A percentile compares a stretch with the other conserved stretches of the same genome.
phyloP scores from a whole-genome alignment of 495 filamentous ascomycete species.

The Coniosporium apollinis region DNA sequence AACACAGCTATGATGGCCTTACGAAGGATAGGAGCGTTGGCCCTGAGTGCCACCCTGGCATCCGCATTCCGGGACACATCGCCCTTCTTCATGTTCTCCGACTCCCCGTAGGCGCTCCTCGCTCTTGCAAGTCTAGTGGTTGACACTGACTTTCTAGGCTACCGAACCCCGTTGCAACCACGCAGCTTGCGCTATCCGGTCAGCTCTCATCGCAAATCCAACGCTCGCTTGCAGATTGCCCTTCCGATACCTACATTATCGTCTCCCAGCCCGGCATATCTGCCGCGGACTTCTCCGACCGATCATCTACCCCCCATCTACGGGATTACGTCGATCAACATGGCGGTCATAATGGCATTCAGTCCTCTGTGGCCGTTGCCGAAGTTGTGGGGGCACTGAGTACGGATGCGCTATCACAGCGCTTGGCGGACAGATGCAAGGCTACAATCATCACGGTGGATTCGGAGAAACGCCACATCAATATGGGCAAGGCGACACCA shows the following conservation, averaged over 20 bases:
- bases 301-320: conserved; percentile 42
- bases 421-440: conserved; percentile 9
- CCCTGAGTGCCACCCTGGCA: conserved; percentile 40
- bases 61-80: conserved; percentile 70
- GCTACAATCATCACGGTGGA: conserved; percentile 5
- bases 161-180: conserved; percentile 3
- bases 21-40: conserved; percentile 32
- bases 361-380: conserved; percentile 9
- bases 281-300: conserved; percentile 41
- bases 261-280: conserved; percentile 64
- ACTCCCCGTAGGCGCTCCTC: conserved; percentile 43
- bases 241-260: conserved; percentile 45
- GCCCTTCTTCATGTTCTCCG: conserved; percentile 74
- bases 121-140: background rate
- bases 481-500: conserved; percentile 29
- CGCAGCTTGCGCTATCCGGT: conserved; percentile 23
- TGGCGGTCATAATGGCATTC: conserved; percentile 9
- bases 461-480: conserved; percentile 21
- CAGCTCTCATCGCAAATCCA: conserved; percentile 21
- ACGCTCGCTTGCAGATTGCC: conserved; percentile 41
- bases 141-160: conserved; percentile 20
- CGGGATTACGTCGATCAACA: conserved; percentile 23
- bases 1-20: too few species aligned
- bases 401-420: conserved; percentile 6
- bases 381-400: conserved; percentile 17